Percentiles rank a stretch among this genome's conserved stretches.
Conservation (phyloP, 441 rosid species). For the Corymbia calophylla region DNA sequence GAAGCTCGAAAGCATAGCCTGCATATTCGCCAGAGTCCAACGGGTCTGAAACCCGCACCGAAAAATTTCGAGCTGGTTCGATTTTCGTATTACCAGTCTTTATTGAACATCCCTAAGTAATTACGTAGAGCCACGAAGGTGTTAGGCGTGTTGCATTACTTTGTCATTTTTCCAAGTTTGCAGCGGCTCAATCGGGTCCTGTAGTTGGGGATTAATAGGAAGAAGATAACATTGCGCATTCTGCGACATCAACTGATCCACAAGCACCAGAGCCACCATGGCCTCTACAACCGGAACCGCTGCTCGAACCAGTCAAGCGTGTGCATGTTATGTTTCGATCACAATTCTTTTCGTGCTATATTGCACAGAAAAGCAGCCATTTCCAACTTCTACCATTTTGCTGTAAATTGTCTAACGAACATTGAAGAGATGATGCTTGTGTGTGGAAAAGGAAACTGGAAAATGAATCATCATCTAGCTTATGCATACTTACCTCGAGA, state of each 20-base stretch:
- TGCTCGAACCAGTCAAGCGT: conserved; percentile 15
- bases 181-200: conserved; percentile 37
- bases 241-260: conserved; percentile 86
- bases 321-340: background rate
- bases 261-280: conserved; percentile 83
- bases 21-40: background rate
- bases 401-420: background rate
- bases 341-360: background rate
- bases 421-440: background rate
- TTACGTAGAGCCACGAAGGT: background rate
- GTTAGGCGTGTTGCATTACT: background rate
- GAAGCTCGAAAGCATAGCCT: background rate
- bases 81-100: background rate
- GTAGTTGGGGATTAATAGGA: conserved; percentile 54
- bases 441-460: background rate
- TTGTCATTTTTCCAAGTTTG: conserved; percentile 14
- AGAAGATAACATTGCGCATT: conserved; percentile 63
- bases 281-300: conserved; percentile 98
- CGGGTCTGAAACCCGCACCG: background rate
- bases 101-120: background rate
- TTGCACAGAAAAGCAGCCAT: background rate
- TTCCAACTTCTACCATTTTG: background rate
- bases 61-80: background rate
- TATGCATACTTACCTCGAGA: conserved; percentile 54
- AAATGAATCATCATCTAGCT: background rate